Percentiles rank a stretch among this genome's conserved stretches.
phyloP scores from a whole-genome alignment of 441 rosid genomes.

The Pelargonium australe region DNA sequence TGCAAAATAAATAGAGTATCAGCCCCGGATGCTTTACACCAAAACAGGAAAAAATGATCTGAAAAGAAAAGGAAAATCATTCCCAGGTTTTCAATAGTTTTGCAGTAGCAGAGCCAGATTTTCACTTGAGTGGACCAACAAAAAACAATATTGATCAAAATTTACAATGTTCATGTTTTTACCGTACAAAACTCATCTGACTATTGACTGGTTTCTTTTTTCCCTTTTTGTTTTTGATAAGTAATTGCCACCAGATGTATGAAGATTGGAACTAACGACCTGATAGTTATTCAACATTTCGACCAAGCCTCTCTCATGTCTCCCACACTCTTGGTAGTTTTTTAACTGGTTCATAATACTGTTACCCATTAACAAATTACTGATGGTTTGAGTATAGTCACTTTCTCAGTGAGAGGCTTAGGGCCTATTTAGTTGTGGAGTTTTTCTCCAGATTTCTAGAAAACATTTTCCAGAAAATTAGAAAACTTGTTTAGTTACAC shows the following conservation, averaged over 20 bases:
- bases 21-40: conserved; percentile 15
- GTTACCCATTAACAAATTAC: not conserved
- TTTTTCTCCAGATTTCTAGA: too few relatives aligned
- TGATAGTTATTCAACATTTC: too few relatives aligned
- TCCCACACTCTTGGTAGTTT: too few relatives aligned
- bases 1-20: conserved; percentile 29
- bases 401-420: not conserved
- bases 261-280: too few relatives aligned
- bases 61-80: conserved; percentile 10
- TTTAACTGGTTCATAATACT: not conserved
- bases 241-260: too few relatives aligned
- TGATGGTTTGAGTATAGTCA: not conserved
- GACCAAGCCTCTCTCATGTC: too few relatives aligned
- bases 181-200: not conserved
- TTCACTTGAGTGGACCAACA: not conserved
- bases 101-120: not conserved
- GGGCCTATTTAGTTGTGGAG: too few relatives aligned
- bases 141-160: not conserved
- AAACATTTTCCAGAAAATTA: too few relatives aligned
- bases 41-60: conserved; percentile 5
- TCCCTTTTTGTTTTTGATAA: too few relatives aligned
- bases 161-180: not conserved
- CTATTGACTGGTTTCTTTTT: not conserved
- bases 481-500: too few relatives aligned
- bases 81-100: not conserved